Base-by-base conservation (phyloP, 805 yeast genomes). In the Yarrowia alimentaria region DNA sequence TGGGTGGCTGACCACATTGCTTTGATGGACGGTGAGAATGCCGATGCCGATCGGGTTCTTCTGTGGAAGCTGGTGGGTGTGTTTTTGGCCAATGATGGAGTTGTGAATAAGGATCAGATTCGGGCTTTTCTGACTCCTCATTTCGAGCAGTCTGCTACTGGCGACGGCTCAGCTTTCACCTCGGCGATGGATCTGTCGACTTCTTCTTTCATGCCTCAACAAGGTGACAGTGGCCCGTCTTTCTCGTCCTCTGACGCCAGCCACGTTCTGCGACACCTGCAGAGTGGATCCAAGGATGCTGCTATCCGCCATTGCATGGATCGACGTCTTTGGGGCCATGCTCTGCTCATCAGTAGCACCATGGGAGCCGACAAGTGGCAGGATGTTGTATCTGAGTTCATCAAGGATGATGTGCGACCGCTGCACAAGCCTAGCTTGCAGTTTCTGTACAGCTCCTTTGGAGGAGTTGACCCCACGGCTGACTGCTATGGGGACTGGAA, bases 311-410 rank as follows among this genome's bases (percentile, higher is more conserved):
- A 72, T 51, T 81, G 93, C 1, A 63, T 89, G 14, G 70, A 75
- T 1, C 76, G 78, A 49, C 76, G 79, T 8, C 85, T 86, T 57
- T 90, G 86, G 83, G 80, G 91, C 0, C 71, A 89, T 64, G 84
- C 96, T 0, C 66, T 91, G 51, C 63, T 88, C 22, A 69, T 90
- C 43, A 81, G 94, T 1, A 76, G 81, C 54, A 64, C 86, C 13
- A 68, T 79, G 20, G 83, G 93, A 2, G 76, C 77, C 16, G 81
- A 78, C 3, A 71, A 72, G 29, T 82, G 85, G 77, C 65, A 77
- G 5, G 66, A 68, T 25, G 75, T 83, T 2, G 81, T 83, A 5
- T 71, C 80, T 9, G 78, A 73, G 50, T 85, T 79, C 61, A 74
- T 77, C 32, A 74, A 57, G 40, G 77, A 68, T 55, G 80, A 68